Evolutionary conservation across 257 asterid species (phyloP), one percentile per base, ranked within the genome.

Genomic region (Salvia hispanica): DNA sequence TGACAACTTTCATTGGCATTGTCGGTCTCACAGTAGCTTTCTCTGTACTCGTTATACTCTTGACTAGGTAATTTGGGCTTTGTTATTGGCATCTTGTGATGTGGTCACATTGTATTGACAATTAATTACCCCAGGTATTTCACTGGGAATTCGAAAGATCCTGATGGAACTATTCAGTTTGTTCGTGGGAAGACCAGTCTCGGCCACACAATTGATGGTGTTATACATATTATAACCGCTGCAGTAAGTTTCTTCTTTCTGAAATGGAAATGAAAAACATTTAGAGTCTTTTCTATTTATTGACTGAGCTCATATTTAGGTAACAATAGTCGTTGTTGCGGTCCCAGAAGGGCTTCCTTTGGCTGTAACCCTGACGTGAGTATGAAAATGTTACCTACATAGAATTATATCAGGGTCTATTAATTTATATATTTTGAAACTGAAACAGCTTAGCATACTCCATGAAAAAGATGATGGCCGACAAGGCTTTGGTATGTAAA

Each of bases 401-500:
- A 39, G 64, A 33, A 44, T 58, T 40, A 21, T 76, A 52, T 62
- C 18, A 7, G 53, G 13, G 31, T 62, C 62, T 65, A 53, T 59
- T 54, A 58, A 25, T 60, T 42, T 52, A 70, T 64, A 62, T 59
- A 21, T 62, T 69, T 72, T 58, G 56, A 71, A 76, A 73, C 50
- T 69, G 50, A 67, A 63, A 76, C 95, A 93, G 99, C 70, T 76
- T 90, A 69, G 99, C 99, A n/a, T 93, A 85, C 80, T 93, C 99
- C 67, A 90, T 93, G 99, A 88, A 90, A 86, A 93, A 90, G 80
- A 93, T 93, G 99, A 93, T 93, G 99, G 92, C 95, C 53, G 97
- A 93, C 81, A 93, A 93, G 95, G 99, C 99, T 67, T 78, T 93
- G 93, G 99, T 90, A 80, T 21, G 75, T 70, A 3, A 11, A 7